phyloP scores from a whole-genome alignment of 495 filamentous ascomycete species.

The Penicillium silybi region DNA sequence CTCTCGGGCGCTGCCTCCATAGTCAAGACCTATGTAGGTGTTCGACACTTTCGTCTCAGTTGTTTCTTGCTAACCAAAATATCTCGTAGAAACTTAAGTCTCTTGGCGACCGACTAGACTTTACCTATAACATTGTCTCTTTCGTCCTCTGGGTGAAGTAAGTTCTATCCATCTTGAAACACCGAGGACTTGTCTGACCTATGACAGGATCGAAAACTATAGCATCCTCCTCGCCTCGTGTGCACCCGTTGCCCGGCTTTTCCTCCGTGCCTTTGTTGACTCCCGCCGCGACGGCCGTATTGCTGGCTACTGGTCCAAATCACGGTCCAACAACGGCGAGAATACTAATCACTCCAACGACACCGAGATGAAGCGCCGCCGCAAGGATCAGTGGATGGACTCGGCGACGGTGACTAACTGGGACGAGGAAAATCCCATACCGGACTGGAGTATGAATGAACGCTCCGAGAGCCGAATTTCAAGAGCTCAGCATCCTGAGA shows the following conservation, averaged over 20 bases:
- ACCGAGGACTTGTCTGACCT: not conserved
- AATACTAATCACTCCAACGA: constrained; percentile 6
- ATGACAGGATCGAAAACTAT: constrained; percentile 35
- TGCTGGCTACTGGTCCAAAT: constrained; percentile 27
- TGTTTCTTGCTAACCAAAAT: not conserved
- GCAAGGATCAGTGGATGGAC: constrained; percentile 18
- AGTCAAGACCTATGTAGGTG: constrained; percentile 35
- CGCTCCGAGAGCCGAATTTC: constrained; percentile 16
- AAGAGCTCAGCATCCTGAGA: constrained; percentile 13
- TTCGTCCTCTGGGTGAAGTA: constrained; percentile 40
- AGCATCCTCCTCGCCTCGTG: constrained; percentile 32
- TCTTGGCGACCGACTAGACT: constrained; percentile 26
- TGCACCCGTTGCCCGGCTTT: constrained; percentile 31
- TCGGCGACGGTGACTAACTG: constrained; percentile 13
- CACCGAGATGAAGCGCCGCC: constrained; percentile 16
- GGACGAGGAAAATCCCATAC: constrained; percentile 15
- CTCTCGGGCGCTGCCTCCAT: constrained; percentile 34
- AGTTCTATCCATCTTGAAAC: not conserved
- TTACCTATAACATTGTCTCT: constrained; percentile 34
- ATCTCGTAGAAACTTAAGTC: constrained; percentile 26
- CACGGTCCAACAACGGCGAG: constrained; percentile 15
- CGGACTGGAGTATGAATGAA: constrained; percentile 14
- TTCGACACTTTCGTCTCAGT: not conserved
- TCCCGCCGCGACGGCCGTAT: constrained; percentile 15
- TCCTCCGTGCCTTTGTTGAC: constrained; percentile 28